Conservation (phyloP, 306 rosid genomes). For the Arachis hypogaea region DNA sequence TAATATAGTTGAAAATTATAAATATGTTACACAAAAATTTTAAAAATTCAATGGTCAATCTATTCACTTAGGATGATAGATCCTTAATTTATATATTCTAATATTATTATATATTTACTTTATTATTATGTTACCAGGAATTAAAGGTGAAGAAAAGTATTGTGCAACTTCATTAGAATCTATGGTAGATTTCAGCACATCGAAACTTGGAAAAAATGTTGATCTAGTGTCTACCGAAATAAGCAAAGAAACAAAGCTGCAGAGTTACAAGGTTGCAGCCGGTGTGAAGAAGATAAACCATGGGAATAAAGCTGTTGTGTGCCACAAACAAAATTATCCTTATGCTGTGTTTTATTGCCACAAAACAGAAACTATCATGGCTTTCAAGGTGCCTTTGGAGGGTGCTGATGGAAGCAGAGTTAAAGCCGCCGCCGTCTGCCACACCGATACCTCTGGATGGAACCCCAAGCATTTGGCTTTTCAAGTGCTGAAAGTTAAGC, state of each 20-base stretch:
- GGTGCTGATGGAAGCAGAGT: conserved; percentile 59
- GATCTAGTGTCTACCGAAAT: conserved; percentile 64
- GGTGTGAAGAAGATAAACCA: conserved; percentile 49
- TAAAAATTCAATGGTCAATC: no score
- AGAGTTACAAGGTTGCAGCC: conserved; percentile 46
- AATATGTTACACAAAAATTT: no score
- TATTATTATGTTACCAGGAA: background rate
- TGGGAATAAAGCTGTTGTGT: conserved; percentile 56
- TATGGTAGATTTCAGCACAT: conserved; percentile 75
- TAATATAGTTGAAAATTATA: no score
- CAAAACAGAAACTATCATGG: conserved; percentile 43
- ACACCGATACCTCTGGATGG: conserved; percentile 76
- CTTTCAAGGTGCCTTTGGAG: conserved; percentile 57
- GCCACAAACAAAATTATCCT: conserved; percentile 72
- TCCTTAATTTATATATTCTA: no score
- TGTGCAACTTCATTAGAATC: conserved; percentile 92
- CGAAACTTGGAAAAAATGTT: conserved; percentile 63
- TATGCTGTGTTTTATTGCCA: conserved; percentile 88
- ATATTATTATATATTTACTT: no score
- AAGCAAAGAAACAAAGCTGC: conserved; percentile 44
- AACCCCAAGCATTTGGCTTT: conserved; percentile 87
- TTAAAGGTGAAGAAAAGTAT: conserved; percentile 66
- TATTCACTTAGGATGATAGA: no score
- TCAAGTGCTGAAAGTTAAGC: conserved; percentile 74
- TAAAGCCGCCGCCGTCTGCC: conserved; percentile 76